Evolutionary conservation across 2,329 filamentous ascomycete species (phyloP).

Genomic region (Neoscytalidium dimidiatum): DNA sequence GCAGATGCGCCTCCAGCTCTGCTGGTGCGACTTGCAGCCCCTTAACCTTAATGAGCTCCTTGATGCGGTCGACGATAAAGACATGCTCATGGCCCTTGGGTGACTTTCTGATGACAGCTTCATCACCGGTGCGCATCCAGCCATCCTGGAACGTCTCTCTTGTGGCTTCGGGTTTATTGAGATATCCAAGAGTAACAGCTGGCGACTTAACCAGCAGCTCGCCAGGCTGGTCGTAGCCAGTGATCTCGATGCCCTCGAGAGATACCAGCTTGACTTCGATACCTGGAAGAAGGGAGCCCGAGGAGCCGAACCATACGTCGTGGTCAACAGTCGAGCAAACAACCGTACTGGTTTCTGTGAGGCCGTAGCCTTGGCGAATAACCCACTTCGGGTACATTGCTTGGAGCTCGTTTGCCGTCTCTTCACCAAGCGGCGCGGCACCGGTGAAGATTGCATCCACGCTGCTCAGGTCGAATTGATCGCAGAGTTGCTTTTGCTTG

Average conservation of each 20-base stretch:
- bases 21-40: constrained; percentile 82
- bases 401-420: constrained; percentile 67
- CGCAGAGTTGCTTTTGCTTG: constrained; percentile 61
- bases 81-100: constrained; percentile 74
- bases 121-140: constrained; percentile 85
- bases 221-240: constrained; percentile 70
- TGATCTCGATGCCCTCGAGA: constrained; percentile 69
- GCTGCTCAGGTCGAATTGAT: constrained; percentile 71
- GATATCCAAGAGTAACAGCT: constrained; percentile 76
- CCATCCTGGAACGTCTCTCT: constrained; percentile 75
- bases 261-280: constrained; percentile 67
- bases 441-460: constrained; percentile 70
- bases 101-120: constrained; percentile 68
- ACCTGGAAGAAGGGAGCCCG: constrained; percentile 68
- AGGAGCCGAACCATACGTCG: constrained; percentile 72
- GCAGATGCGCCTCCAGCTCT: constrained; percentile 77
- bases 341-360: constrained; percentile 77
- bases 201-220: constrained; percentile 80
- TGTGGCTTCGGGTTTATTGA: constrained; percentile 83
- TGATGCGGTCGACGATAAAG: constrained; percentile 80
- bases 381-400: constrained; percentile 64
- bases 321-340: constrained; percentile 60
- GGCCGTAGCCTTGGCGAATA: constrained; percentile 72
- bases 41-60: constrained; percentile 78
- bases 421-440: constrained; percentile 74